Evolutionary conservation across 1,139 yeast species (phyloP).

Genomic region (Pichia sp.): DNA sequence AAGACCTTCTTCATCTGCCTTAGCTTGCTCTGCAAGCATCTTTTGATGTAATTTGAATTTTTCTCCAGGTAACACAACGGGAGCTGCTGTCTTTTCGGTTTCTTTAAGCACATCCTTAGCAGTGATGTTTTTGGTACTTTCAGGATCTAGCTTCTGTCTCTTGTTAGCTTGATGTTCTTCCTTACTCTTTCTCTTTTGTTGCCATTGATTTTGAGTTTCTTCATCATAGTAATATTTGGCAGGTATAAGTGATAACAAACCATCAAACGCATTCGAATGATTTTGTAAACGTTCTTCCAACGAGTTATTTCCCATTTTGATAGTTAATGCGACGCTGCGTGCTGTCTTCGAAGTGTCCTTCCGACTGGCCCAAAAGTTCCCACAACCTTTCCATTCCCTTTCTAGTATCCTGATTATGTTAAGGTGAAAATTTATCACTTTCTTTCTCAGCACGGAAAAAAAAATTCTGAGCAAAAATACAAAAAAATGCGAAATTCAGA

Average conservation of each 20-base stretch:
- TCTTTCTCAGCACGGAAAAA: neutral
- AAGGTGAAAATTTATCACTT: constrained; percentile 3
- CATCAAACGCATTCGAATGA: constrained; percentile 88
- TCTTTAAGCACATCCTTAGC: constrained; percentile 68
- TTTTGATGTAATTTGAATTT: constrained; percentile 14
- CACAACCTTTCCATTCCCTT: too few species aligned
- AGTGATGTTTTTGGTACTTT: constrained; percentile 48
- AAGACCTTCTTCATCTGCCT: constrained; percentile 16
- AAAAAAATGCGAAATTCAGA: neutral
- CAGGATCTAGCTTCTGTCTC: constrained; percentile 76
- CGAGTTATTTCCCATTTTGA: constrained; percentile 37
- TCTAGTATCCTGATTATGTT: too few species aligned
- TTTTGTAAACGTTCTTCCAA: constrained; percentile 78
- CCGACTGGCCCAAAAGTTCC: too few species aligned
- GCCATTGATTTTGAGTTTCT: constrained; percentile 81
- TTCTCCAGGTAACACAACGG: constrained; percentile 55
- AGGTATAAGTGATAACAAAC: constrained; percentile 86
- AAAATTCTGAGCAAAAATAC: constrained; percentile 2
- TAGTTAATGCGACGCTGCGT: too few species aligned
- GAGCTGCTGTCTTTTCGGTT: constrained; percentile 55
- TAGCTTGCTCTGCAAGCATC: constrained; percentile 18
- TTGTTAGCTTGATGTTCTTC: constrained; percentile 62
- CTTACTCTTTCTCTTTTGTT: constrained; percentile 69
- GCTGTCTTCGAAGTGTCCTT: too few species aligned
- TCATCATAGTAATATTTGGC: constrained; percentile 88